Evolutionary conservation across 768 basidiomycete species (phyloP), one percentile per base, ranked within the genome.

Genomic region (Agaricus blazei): DNA sequence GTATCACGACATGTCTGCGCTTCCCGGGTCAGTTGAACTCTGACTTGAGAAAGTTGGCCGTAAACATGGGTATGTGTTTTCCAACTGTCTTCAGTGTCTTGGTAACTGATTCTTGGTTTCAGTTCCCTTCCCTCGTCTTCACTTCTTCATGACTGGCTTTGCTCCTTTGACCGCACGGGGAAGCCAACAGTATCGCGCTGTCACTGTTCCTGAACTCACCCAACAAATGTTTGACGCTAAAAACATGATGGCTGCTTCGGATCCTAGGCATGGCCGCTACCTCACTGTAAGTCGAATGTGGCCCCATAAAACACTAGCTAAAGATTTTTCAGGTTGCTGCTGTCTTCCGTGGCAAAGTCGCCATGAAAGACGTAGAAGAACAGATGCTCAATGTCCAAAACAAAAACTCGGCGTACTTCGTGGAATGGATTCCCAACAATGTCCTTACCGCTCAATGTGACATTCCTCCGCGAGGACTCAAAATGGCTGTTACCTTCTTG

Each of bases 1-100:
- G 96, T 73, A 92, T 98, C 70, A 98, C 96, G 9, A 98, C 96
- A 60, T 98, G 93, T 74, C 78, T 98, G 75, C 94, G 97, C 61
- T 99, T 99, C 93, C 97, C 97, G 67, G 97, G 97, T 78, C 97
- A 98, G 72, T 85, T 98, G 66, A 99, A 98, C 85, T 96, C 94
- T 37, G 97, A 99, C 70, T 82, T 99, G 54, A 82, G 97, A 70
- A 99, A 99, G 76, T 78, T 99, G 64, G 96, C 96, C 57, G 96
- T 98, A 69, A 99, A 99, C 86, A 94, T 99, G 94, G 93, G 92
- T 88, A 70, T 40, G 81, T 79, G n/a, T 7, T 48, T 44, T 23
- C 12, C 36, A 5, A 27, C 48, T 11, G 5, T 27, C 43, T 51
- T 3, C 26, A n/a, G 48, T 4, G n/a, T 4, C 38, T 44, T 24